These are phyloP conservation scores for Globisporangium splendens DNA, from an alignment of 352 stramenopile genomes.

Conservation along the genomic window DNA sequence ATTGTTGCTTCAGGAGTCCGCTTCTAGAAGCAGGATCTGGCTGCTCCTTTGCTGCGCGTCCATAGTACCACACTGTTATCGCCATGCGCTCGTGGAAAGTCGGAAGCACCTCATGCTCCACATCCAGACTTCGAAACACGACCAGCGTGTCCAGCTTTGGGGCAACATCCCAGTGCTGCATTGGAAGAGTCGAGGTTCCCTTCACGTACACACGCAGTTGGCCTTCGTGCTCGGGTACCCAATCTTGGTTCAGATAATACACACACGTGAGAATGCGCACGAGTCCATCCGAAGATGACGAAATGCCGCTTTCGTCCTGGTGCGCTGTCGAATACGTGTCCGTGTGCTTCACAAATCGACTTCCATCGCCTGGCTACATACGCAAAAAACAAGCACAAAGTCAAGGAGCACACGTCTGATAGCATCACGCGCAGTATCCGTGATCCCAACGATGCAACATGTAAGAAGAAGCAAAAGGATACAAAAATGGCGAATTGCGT, in stretches of 20 bases:
- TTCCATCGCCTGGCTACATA: slow-evolving; percentile 53
- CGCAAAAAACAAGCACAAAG: slow-evolving; percentile 5
- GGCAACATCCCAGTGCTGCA: slow-evolving; percentile 59
- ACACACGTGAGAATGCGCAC: slow-evolving; percentile 75
- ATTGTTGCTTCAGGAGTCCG: not conserved
- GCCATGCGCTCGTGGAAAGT: slow-evolving; percentile 82
- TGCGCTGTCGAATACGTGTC: slow-evolving; percentile 57
- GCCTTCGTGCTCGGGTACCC: slow-evolving; percentile 52
- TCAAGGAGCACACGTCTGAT: slow-evolving; percentile 1
- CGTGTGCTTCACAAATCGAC: slow-evolving; percentile 65
- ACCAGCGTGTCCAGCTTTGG: slow-evolving; percentile 87
- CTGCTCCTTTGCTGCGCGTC: slow-evolving; percentile 13
- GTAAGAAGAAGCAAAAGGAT: slow-evolving; percentile 15
- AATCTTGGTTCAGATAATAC: slow-evolving; percentile 84
- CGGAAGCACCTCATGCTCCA: slow-evolving; percentile 90
- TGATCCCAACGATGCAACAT: slow-evolving; percentile 1
- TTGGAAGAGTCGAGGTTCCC: not conserved
- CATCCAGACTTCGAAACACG: slow-evolving; percentile 88
- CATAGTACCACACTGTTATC: slow-evolving; percentile 95
- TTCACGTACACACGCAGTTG: slow-evolving; percentile 66
- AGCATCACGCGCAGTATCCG: too few species aligned
- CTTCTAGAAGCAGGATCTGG: not conserved
- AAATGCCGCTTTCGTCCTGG: slow-evolving; percentile 14
- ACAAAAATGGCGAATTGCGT: slow-evolving; percentile 79
- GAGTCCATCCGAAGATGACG: slow-evolving; percentile 16